Conservation (phyloP, 176 grass and related monocot species). For the Avena eriantha region DNA sequence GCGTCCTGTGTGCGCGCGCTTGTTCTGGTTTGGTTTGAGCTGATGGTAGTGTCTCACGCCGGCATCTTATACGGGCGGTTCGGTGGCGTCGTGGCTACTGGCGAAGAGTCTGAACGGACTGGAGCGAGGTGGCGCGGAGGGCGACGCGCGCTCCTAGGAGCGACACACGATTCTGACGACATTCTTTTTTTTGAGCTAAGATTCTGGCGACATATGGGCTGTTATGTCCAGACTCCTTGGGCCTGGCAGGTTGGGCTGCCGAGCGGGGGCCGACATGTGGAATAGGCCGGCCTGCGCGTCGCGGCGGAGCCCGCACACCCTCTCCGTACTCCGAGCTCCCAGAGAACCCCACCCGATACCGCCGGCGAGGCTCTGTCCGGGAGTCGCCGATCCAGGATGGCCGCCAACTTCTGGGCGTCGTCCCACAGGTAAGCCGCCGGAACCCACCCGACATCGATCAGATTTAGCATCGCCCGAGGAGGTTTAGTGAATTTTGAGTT, state of each 20-base stretch:
- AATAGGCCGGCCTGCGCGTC: background rate
- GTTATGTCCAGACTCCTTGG: no score
- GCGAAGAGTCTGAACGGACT: slow-evolving; percentile 17
- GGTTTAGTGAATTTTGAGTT: background rate
- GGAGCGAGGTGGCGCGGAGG: slow-evolving; percentile 7
- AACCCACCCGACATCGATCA: background rate
- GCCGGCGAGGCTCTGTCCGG: slow-evolving; percentile 22
- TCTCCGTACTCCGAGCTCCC: slow-evolving; percentile 18
- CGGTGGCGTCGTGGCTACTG: background rate
- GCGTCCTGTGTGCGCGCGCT: background rate
- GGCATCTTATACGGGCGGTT: background rate
- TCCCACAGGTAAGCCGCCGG: slow-evolving; percentile 57
- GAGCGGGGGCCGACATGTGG: background rate
- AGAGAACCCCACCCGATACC: background rate
- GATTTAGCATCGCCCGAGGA: slow-evolving; percentile 15
- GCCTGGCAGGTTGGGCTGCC: background rate
- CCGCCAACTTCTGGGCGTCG: slow-evolving; percentile 78
- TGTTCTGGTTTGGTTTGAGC: background rate
- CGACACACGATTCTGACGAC: background rate
- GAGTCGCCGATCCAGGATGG: slow-evolving; percentile 43
- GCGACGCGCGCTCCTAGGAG: background rate
- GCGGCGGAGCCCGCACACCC: background rate
- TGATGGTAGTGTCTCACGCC: background rate
- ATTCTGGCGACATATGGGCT: no score
- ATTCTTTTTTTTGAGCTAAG: background rate